These are phyloP conservation scores for Alternaria sp. DNA, from an alignment of 2,329 filamentous ascomycete genomes.

Conservation along the genomic window DNA sequence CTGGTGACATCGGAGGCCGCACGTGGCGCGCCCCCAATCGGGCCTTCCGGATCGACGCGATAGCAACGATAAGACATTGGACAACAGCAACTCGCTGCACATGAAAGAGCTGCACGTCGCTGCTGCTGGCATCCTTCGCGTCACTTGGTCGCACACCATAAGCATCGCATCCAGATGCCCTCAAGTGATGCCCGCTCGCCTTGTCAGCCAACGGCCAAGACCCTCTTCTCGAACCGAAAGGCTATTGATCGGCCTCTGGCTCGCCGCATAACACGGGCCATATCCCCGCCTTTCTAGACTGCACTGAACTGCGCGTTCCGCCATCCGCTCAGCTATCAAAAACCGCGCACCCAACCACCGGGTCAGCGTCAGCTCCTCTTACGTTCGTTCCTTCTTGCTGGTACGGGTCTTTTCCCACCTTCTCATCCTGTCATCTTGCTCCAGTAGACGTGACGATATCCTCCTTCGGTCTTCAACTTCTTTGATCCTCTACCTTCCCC, in stretches of 20 bases:
- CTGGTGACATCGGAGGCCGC: conserved; percentile 21
- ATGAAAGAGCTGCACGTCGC: background rate
- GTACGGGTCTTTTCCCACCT: conserved; percentile 2
- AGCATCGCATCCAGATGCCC: background rate
- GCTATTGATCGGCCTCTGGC: conserved; percentile 2
- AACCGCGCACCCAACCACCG: conserved; percentile 34
- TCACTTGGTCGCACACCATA: conserved; percentile 5
- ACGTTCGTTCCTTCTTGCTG: conserved; percentile 8
- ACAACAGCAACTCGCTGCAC: conserved; percentile 6
- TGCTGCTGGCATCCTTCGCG: conserved; percentile 4
- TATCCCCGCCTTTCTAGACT: conserved; percentile 30
- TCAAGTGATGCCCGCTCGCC: background rate
- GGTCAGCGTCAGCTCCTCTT: conserved; percentile 19
- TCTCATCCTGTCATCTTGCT: conserved; percentile 11
- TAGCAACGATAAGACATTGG: conserved; percentile 21
- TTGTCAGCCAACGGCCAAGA: conserved; percentile 1
- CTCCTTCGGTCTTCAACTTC: conserved; percentile 4
- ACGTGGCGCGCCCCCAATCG: conserved; percentile 21
- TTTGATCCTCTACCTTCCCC: conserved; percentile 13
- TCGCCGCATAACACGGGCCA: conserved; percentile 22
- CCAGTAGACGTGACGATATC: background rate
- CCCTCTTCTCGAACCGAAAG: background rate
- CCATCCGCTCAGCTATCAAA: conserved; percentile 23
- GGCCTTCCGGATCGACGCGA: conserved; percentile 1
- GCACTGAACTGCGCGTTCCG: conserved; percentile 9